Conservation (phyloP, 768 basidiomycete genomes). For the Vararia minispora region DNA sequence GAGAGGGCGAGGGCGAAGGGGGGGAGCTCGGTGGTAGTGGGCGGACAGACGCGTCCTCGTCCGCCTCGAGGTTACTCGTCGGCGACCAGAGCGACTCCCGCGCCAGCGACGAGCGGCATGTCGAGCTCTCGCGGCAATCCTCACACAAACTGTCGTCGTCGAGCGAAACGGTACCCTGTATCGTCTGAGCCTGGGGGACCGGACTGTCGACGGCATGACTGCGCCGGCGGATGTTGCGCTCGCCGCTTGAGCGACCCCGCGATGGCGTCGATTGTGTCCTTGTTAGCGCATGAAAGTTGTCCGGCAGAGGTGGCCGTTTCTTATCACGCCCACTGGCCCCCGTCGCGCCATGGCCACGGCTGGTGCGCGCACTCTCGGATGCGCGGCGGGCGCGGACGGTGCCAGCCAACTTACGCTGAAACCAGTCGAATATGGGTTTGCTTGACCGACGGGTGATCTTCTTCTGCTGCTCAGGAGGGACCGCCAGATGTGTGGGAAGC, state of each 20-base stretch:
- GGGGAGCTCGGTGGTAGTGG: slow-evolving; percentile 84
- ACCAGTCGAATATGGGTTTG: slow-evolving; percentile 85
- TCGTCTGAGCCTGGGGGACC: slow-evolving; percentile 9
- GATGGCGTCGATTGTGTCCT: slow-evolving; percentile 14
- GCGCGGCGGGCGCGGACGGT: slow-evolving; percentile 46
- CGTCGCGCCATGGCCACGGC: slow-evolving; percentile 8
- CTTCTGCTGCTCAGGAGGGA: slow-evolving; percentile 29
- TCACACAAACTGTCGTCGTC: slow-evolving; percentile 32
- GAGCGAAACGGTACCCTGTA: slow-evolving; percentile 42
- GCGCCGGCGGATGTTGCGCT: slow-evolving; percentile 12
- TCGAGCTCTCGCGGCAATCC: slow-evolving; percentile 28
- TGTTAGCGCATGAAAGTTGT: slow-evolving; percentile 9
- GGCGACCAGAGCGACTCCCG: slow-evolving; percentile 77
- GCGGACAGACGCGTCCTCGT: slow-evolving; percentile 89
- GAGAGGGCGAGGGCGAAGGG: slow-evolving; percentile 78
- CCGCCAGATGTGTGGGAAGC: slow-evolving; percentile 12
- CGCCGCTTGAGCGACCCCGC: slow-evolving; percentile 14
- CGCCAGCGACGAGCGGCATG: slow-evolving; percentile 47
- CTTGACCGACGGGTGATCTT: slow-evolving; percentile 60
- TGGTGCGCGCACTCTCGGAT: slow-evolving; percentile 19
- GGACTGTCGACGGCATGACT: slow-evolving; percentile 12
- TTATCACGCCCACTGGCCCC: slow-evolving; percentile 7
- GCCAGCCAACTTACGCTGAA: slow-evolving; percentile 76
- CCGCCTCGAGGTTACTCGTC: slow-evolving; percentile 66
- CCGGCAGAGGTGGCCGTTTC: slow-evolving; percentile 11